A percentile compares a stretch with the other conserved stretches of the same genome.
Evolutionary conservation across 345 rosid genomes (phyloP).

Genomic region (Syzygium grande): DNA sequence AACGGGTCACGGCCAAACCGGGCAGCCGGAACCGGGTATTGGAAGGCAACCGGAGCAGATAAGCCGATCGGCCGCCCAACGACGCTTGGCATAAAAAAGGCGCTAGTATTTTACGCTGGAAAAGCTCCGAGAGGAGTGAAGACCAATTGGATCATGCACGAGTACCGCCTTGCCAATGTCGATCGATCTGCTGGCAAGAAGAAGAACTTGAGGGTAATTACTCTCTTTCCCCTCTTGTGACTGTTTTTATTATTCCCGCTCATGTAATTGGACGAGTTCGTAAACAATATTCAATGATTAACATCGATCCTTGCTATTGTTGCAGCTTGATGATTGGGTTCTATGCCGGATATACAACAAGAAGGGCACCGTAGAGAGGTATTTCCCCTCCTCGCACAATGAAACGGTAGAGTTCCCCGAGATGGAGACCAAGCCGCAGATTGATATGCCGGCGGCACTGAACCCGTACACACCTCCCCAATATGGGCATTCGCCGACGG

Average conservation of each 20-base stretch:
- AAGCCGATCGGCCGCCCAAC: slow-evolving; percentile 84
- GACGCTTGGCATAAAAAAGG: slow-evolving; percentile 67
- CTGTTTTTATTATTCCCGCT: background rate
- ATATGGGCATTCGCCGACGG: background rate
- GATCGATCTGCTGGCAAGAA: slow-evolving; percentile 66
- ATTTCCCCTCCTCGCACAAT: slow-evolving; percentile 6
- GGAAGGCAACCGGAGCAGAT: slow-evolving; percentile 97
- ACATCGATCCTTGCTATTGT: background rate
- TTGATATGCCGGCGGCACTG: background rate
- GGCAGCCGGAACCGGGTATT: slow-evolving; percentile 82
- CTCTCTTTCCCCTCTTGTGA: background rate
- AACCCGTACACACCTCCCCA: background rate
- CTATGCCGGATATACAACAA: slow-evolving; percentile 78
- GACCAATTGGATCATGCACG: slow-evolving; percentile 98
- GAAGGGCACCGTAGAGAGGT: slow-evolving; percentile 60
- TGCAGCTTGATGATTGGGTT: slow-evolving; percentile 88
- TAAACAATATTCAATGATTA: background rate
- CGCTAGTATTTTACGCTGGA: slow-evolving; percentile 83
- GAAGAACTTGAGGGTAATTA: slow-evolving; percentile 48
- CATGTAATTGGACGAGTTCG: background rate
- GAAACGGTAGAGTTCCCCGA: slow-evolving; percentile 7
- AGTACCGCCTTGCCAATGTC: slow-evolving; percentile 78
- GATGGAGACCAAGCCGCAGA: slow-evolving; percentile 32
- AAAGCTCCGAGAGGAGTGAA: slow-evolving; percentile 82
- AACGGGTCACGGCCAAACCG: slow-evolving; percentile 89